These are phyloP conservation scores for Hypoxylon lenormandii DNA, from an alignment of 495 filamentous ascomycete species.

Conservation along the genomic window DNA sequence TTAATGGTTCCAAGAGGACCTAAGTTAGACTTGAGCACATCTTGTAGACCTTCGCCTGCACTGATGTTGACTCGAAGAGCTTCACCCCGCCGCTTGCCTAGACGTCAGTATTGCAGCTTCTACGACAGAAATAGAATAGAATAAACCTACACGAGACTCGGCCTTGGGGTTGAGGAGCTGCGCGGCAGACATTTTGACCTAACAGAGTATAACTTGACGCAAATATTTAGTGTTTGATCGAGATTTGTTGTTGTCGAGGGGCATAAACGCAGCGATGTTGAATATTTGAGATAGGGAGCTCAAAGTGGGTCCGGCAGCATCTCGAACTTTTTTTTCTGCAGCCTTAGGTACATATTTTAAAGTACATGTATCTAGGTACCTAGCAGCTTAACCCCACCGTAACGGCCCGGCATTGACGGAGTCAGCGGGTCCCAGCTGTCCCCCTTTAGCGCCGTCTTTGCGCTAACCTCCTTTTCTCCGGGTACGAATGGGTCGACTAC, in stretches of 20 bases:
- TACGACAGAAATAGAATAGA: slow-evolving; percentile 53
- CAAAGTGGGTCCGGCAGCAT: slow-evolving; percentile 26
- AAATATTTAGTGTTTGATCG: slow-evolving; percentile 23
- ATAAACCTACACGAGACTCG: slow-evolving; percentile 82
- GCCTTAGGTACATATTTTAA: slow-evolving; percentile 16
- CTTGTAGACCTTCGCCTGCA: slow-evolving; percentile 91
- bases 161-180: slow-evolving; percentile 98
- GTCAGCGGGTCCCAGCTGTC: no score
- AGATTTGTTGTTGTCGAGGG: slow-evolving; percentile 41
- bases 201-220: slow-evolving; percentile 1
- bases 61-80: slow-evolving; percentile 95
- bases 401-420: no score
- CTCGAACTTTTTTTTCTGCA: slow-evolving; percentile 57
- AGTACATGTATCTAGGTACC: no score
- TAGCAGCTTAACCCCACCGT: no score
- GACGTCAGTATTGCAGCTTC: slow-evolving; percentile 33
- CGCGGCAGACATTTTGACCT: slow-evolving; percentile 79
- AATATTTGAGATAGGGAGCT: slow-evolving; percentile 14
- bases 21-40: slow-evolving; percentile 96
- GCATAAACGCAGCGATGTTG: slow-evolving; percentile 13
- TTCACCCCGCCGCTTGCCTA: slow-evolving; percentile 85
- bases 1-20: slow-evolving; percentile 95
- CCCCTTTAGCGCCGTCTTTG: no score
- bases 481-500: no score
- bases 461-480: no score